Conservation (phyloP, 257 asterid species). For the Leptodermis oblonga region DNA sequence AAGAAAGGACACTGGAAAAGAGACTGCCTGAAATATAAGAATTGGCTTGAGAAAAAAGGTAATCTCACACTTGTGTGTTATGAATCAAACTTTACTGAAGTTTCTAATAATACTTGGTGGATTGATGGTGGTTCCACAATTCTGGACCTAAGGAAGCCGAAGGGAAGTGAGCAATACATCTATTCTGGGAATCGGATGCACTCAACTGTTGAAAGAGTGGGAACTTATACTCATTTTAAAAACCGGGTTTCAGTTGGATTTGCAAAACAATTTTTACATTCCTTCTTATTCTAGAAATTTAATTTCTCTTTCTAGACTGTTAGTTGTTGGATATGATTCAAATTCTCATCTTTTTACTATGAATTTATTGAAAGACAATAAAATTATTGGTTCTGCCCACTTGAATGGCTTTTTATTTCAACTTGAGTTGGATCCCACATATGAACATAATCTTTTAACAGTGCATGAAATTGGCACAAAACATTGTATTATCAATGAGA, state of each 20-base stretch:
- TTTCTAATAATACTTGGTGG: no score
- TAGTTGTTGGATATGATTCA: neutral
- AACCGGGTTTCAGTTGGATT: neutral
- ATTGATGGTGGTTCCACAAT: no score
- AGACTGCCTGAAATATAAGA: no score
- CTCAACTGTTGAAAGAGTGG: neutral
- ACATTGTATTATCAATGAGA: neutral
- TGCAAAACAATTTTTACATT: neutral
- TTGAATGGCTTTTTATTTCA: neutral
- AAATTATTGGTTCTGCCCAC: neutral
- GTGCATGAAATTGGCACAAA: neutral
- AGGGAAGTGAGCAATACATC: neutral
- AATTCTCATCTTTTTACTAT: neutral
- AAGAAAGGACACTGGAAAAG: no score
- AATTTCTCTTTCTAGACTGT: neutral
- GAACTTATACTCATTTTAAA: neutral
- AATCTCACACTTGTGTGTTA: no score
- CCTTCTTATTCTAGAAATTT: neutral
- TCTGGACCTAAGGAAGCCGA: neutral
- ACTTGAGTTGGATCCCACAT: constrained; percentile 1
- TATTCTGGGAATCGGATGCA: neutral
- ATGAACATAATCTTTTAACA: neutral
- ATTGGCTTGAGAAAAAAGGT: no score
- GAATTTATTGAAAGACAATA: neutral
- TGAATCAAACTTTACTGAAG: no score